Base-by-base conservation (phyloP, 2,329 filamentous ascomycete genomes). In the Ambrosiella xylebori region DNA sequence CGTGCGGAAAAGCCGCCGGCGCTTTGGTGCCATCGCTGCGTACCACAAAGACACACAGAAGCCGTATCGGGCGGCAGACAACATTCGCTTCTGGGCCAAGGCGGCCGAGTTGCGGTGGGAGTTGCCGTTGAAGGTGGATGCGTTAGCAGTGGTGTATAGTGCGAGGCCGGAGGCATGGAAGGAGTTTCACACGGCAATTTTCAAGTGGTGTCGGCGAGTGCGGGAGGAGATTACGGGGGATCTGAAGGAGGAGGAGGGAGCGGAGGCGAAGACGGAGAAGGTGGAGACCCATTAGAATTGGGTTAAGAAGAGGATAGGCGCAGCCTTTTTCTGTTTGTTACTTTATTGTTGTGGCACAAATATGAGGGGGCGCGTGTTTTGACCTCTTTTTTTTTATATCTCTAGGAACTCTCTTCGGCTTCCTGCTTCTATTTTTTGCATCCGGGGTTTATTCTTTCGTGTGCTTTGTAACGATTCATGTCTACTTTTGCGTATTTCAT, bases 41-140 rank as follows among this genome's bases (percentile, higher is more conserved):
- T 96, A 85, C 69, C 93, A 97, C 68, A 84, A 82, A n/a, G 89
- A 98, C 69, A 91, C 93, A 8, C 84, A 82, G 61, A 97, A 97
- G 71, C 93, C 93, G 0, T 98, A 98, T 69, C 85, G 93, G 54
- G 84, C 84, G 62, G 88, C 90, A 2, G 93, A 98, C 64, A 98
- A 98, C 68, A 76, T 98, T 61, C 81, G 89, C 45, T 98, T 86
- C 74, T 98, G 93, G 91, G 80, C 86, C 70, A 98, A 98, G 73
- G 93, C 91, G 1, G 89, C 90, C 7, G 90, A 98, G 71, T 76
- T 97, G 60, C 82, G 93, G 58, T 98, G 91, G 84, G 93, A 97
- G 70, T 80, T 90, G 44, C 79, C 86, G 64, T 75, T 97, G 56
- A 80, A 84, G 62, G 77, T 95, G 57, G 88, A 96, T 66, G 88